A percentile compares a stretch with the other conserved stretches of the same genome.
Evolutionary conservation across 208 protist genomes (phyloP).

Genomic region (Crithidia mellificae): DNA sequence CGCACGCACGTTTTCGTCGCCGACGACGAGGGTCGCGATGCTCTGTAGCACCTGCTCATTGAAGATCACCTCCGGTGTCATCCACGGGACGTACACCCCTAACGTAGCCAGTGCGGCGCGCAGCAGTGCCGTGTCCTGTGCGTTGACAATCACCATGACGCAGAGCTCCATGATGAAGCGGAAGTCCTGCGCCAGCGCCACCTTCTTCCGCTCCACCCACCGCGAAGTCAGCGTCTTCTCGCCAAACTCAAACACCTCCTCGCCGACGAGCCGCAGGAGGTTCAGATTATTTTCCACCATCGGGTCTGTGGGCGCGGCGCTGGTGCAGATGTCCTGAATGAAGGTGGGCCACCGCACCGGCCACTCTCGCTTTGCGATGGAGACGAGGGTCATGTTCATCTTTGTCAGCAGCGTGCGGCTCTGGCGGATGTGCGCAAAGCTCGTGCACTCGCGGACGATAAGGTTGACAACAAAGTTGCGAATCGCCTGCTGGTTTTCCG

Average conservation of each 20-base stretch:
- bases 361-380: constrained; percentile 99
- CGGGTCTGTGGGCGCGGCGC: constrained; percentile 87
- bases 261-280: constrained; percentile 95
- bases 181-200: constrained; percentile 95
- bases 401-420: constrained; percentile 85
- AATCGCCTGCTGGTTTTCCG: constrained; percentile 91
- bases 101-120: constrained; percentile 77
- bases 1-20: constrained; percentile 43
- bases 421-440: constrained; percentile 54
- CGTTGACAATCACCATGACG: constrained; percentile 58
- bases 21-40: constrained; percentile 47
- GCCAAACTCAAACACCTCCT: constrained; percentile 99
- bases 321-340: constrained; percentile 96
- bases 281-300: constrained; percentile 98
- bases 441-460: constrained; percentile 89
- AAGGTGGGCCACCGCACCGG: constrained; percentile 97
- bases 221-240: constrained; percentile 95
- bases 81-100: constrained; percentile 84
- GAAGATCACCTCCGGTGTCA: constrained; percentile 77
- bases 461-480: constrained; percentile 95
- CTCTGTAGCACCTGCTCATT: constrained; percentile 60
- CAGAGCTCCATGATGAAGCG: constrained; percentile 94
- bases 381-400: constrained; percentile 89
- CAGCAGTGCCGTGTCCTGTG: constrained; percentile 55
- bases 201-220: constrained; percentile 96